phyloP scores from a whole-genome alignment of 106 monocot species.

The Hemerocallis citrina region DNA sequence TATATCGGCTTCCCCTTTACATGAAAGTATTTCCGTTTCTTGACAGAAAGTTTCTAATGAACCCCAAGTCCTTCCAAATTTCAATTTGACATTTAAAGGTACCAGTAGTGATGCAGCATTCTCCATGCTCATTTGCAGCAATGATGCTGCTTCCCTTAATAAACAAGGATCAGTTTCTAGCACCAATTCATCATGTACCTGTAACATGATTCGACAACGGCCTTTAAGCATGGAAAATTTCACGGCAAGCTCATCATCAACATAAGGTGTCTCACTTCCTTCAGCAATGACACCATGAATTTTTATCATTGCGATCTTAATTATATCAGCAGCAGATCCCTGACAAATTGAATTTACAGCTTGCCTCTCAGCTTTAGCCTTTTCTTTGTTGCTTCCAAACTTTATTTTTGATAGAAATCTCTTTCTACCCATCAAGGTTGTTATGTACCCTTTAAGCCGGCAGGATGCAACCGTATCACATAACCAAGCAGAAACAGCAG shows the following conservation, averaged over 20 bases:
- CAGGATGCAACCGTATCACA: constrained; percentile 71
- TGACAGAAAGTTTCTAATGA: constrained; percentile 53
- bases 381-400: constrained; percentile 70
- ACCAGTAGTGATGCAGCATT: constrained; percentile 68
- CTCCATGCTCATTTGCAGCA: constrained; percentile 83
- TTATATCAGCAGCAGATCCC: constrained; percentile 98
- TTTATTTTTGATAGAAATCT: constrained; percentile 88
- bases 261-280: constrained; percentile 4
- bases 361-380: constrained; percentile 93
- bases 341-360: constrained; percentile 99
- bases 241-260: constrained; percentile 6
- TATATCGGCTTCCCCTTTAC: too few species aligned
- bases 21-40: constrained; percentile 4
- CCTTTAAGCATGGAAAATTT: constrained; percentile 65
- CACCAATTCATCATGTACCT: constrained; percentile 98
- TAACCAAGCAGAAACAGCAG: constrained; percentile 82
- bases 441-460: constrained; percentile 74
- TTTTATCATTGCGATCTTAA: constrained; percentile 94
- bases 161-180: constrained; percentile 70
- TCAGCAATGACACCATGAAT: constrained; percentile 55
- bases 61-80: constrained; percentile 89
- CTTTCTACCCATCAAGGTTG: constrained; percentile 89
- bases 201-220: constrained; percentile 71
- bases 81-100: constrained; percentile 77
- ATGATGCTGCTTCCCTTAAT: constrained; percentile 42